These are phyloP conservation scores for Arachnopeziza araneosa DNA, from an alignment of 2,329 filamentous ascomycete species.

Conservation along the genomic window DNA sequence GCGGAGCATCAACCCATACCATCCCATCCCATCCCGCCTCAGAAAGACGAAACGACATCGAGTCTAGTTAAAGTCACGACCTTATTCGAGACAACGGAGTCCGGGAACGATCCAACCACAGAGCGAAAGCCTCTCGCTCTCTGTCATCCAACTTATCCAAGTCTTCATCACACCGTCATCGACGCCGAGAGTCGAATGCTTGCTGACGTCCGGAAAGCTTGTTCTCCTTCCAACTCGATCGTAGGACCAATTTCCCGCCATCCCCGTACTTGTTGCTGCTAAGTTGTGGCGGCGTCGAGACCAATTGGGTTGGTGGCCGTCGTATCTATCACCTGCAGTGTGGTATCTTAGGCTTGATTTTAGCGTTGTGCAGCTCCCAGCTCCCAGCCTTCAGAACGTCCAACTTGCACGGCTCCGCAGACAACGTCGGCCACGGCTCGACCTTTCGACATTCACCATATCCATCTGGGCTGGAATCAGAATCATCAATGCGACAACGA, in stretches of 20 bases:
- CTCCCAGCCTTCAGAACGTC: background rate
- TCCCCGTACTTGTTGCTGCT: background rate
- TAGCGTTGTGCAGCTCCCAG: background rate
- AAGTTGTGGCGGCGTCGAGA: background rate
- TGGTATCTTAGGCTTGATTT: background rate
- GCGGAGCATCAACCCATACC: background rate
- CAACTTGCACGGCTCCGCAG: background rate
- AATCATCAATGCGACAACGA: slow-evolving; percentile 6
- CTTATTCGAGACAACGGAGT: background rate
- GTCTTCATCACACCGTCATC: background rate
- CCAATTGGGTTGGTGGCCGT: background rate
- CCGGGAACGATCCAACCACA: background rate
- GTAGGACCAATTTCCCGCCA: background rate
- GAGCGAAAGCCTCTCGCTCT: background rate
- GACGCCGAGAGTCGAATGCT: background rate
- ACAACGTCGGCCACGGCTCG: background rate
- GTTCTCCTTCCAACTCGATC: background rate
- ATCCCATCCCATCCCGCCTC: background rate
- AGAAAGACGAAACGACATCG: background rate
- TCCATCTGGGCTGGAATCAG: background rate
- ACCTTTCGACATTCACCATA: background rate
- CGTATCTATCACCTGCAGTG: background rate
- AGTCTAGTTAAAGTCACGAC: background rate
- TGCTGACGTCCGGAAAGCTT: background rate
- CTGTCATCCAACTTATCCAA: background rate